Evolutionary conservation across 163 green algal genomes (phyloP).

Genomic region (Chlamydomonas reinhardtii): DNA sequence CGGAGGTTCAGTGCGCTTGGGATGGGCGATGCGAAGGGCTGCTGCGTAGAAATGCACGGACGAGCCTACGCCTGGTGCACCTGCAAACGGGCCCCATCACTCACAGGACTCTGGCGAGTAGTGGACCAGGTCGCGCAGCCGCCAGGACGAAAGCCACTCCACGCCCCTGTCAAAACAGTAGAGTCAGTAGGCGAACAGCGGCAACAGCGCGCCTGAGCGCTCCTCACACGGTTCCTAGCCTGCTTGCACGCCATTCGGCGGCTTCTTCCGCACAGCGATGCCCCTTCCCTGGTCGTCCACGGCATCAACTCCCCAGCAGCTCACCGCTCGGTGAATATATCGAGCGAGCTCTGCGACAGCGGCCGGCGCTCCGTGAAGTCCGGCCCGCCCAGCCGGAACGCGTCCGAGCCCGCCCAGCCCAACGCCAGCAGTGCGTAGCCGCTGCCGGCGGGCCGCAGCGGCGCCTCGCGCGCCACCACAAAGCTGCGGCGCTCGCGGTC

Average conservation of each 20-base stretch:
- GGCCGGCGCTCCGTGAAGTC: neutral
- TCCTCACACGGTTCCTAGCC: too few relatives aligned
- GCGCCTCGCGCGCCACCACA: slow-evolving; percentile 6
- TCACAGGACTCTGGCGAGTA: slow-evolving; percentile 30
- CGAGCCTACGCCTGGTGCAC: too few relatives aligned
- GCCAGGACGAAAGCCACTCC: slow-evolving; percentile 24
- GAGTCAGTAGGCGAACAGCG: too few relatives aligned
- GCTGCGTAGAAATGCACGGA: too few relatives aligned
- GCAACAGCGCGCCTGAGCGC: too few relatives aligned
- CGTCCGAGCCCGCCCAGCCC: slow-evolving; percentile 20
- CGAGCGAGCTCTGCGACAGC: neutral
- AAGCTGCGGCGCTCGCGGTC: slow-evolving; percentile 21
- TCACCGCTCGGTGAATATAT: slow-evolving; percentile 10
- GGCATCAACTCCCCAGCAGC: too few relatives aligned
- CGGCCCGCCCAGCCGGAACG: slow-evolving; percentile 19
- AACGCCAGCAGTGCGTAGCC: slow-evolving; percentile 34
- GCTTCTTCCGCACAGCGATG: too few relatives aligned
- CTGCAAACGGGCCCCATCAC: too few relatives aligned
- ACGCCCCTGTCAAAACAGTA: neutral
- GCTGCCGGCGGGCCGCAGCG: slow-evolving; percentile 5
- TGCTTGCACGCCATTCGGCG: too few relatives aligned
- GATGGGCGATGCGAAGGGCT: too few relatives aligned
- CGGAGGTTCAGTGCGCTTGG: too few relatives aligned
- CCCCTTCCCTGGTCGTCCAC: too few relatives aligned
- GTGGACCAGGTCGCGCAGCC: slow-evolving; percentile 38